phyloP scores from a whole-genome alignment of 257 asterid species.

The Gynochthodes officinalis region DNA sequence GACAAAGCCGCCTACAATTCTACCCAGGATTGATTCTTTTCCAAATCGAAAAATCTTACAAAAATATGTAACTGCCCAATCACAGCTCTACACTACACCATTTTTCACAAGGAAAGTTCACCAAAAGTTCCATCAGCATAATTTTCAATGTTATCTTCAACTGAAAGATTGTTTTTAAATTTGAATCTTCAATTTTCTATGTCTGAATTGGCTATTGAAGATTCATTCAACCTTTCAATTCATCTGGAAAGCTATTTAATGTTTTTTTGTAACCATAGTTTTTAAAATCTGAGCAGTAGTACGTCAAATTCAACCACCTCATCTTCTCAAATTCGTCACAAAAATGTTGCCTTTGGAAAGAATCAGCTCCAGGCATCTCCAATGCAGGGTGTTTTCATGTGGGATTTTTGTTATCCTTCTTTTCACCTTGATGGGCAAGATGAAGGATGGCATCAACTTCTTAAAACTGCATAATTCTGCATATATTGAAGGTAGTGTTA shows the following conservation, averaged over 20 bases:
- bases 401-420: constrained; percentile 5
- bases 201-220: too few relatives aligned
- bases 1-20: too few relatives aligned
- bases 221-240: too few relatives aligned
- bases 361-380: neutral
- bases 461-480: neutral
- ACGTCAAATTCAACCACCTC: too few relatives aligned
- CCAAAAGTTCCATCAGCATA: neutral
- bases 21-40: too few relatives aligned
- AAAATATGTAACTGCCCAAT: neutral
- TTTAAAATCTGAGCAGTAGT: too few relatives aligned
- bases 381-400: neutral
- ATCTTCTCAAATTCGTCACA: neutral
- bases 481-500: neutral
- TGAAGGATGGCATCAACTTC: neutral
- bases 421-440: neutral
- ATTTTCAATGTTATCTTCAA: neutral
- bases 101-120: too few relatives aligned
- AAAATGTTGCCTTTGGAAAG: neutral
- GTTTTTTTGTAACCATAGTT: too few relatives aligned
- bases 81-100: constrained; percentile 2
- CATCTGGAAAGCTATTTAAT: too few relatives aligned
- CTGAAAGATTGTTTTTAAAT: too few relatives aligned
- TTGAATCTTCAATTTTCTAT: too few relatives aligned
- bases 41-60: too few relatives aligned